phyloP scores from a whole-genome alignment of 495 filamentous ascomycete species.

The Friedmanniomyces endolithicus region DNA sequence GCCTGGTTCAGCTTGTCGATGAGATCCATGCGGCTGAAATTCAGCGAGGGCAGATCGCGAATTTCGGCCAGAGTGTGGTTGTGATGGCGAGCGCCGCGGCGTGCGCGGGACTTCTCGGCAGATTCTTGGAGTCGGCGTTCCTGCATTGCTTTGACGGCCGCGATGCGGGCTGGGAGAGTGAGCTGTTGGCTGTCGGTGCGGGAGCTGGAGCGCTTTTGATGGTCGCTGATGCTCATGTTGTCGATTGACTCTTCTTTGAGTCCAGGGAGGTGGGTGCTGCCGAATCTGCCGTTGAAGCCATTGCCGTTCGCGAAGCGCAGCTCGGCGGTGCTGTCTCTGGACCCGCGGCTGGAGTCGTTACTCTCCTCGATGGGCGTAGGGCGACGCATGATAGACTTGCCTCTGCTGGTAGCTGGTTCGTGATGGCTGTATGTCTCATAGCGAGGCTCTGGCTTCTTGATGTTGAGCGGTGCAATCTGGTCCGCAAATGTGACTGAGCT shows the following conservation, averaged over 20 bases:
- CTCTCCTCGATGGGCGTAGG: slow-evolving; percentile 6
- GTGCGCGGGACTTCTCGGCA: slow-evolving; percentile 16
- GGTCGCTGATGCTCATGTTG: slow-evolving; percentile 27
- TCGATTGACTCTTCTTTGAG: slow-evolving; percentile 32
- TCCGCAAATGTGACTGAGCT: slow-evolving; percentile 18
- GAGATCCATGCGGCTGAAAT: slow-evolving; percentile 31
- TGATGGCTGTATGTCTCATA: not conserved
- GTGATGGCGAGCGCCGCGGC: slow-evolving; percentile 18
- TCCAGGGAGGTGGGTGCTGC: slow-evolving; percentile 25
- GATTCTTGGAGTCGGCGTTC: slow-evolving; percentile 20
- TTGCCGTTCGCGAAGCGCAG: slow-evolving; percentile 15
- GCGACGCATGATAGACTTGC: slow-evolving; percentile 13
- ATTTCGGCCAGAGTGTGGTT: slow-evolving; percentile 22
- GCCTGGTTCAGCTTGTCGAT: slow-evolving; percentile 29
- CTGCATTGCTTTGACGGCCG: slow-evolving; percentile 22
- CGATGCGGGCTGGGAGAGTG: slow-evolving; percentile 21
- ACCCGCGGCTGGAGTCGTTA: slow-evolving; percentile 1
- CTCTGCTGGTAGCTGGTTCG: slow-evolving; percentile 1
- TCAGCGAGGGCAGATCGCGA: slow-evolving; percentile 28
- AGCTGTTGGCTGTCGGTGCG: slow-evolving; percentile 22
- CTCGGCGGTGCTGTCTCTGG: slow-evolving; percentile 16
- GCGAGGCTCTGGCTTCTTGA: slow-evolving; percentile 9
- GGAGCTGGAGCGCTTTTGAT: slow-evolving; percentile 14
- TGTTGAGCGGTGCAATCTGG: slow-evolving; percentile 15
- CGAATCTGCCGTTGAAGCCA: slow-evolving; percentile 10